phyloP scores from a whole-genome alignment of 2,329 filamentous ascomycete genomes.

The Gaeumannomyces sp. region DNA sequence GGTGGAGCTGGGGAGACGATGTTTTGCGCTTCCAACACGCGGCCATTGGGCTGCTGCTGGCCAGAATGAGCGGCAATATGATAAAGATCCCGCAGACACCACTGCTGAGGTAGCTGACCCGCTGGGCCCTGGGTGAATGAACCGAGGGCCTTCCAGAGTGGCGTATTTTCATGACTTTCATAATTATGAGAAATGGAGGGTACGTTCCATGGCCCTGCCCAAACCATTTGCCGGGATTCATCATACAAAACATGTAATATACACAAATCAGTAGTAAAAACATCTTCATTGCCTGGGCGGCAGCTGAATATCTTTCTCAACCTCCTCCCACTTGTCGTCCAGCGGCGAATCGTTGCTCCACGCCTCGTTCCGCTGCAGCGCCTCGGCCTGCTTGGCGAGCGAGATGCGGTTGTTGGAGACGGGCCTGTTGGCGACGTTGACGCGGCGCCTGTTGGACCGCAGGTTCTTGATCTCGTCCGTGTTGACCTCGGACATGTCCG shows the following conservation, averaged over 20 bases:
- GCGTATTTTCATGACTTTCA: neutral
- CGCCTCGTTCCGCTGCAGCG: conserved; percentile 53
- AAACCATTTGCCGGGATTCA: neutral
- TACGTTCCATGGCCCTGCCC: neutral
- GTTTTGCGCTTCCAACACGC: conserved; percentile 61
- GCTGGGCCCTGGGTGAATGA: neutral
- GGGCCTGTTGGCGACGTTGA: conserved; percentile 9
- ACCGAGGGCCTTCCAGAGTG: neutral
- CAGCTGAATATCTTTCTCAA: conserved; percentile 17
- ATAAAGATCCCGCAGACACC: no score
- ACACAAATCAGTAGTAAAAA: neutral
- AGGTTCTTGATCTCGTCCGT: conserved; percentile 16
- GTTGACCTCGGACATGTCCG: conserved; percentile 21
- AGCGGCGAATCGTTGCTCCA: conserved; percentile 49
- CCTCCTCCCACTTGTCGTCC: conserved; percentile 41
- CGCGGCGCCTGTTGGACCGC: conserved; percentile 31
- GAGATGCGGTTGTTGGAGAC: conserved; percentile 28
- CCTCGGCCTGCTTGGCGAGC: conserved; percentile 54
- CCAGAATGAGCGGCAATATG: neutral
- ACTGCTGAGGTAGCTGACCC: neutral
- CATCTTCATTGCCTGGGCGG: neutral
- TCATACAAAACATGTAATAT: neutral
- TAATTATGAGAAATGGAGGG: neutral
- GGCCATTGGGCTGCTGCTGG: conserved; percentile 37
- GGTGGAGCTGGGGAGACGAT: conserved; percentile 76